Evolutionary conservation across 2,329 filamentous ascomycete species (phyloP).

Genomic region (Hypoxylon sp.): DNA sequence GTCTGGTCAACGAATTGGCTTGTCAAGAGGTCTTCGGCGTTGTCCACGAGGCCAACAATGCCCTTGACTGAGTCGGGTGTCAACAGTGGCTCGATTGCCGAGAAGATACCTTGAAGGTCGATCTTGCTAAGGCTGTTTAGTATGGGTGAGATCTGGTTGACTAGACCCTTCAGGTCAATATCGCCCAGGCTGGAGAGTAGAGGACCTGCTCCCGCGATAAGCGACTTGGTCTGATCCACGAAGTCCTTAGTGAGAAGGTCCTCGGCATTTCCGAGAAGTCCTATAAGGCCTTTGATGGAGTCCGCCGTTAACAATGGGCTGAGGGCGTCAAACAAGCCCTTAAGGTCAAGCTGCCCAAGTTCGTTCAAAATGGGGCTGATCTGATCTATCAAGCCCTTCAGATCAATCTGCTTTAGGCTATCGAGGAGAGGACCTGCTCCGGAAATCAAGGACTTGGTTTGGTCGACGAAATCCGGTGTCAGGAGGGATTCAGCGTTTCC

Average conservation of each 20-base stretch:
- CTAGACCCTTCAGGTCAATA: conserved; percentile 54
- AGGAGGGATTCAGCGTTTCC: conserved; percentile 53
- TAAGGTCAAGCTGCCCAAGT: conserved; percentile 51
- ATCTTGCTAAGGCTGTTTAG: conserved; percentile 55
- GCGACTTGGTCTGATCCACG: conserved; percentile 51
- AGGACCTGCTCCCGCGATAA: conserved; percentile 50
- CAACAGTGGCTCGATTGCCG: conserved; percentile 56
- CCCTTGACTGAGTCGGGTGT: conserved; percentile 53
- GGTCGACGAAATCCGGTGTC: conserved; percentile 48
- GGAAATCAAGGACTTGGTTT: conserved; percentile 50
- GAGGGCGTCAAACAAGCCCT: conserved; percentile 53
- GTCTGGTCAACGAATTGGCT: conserved; percentile 49
- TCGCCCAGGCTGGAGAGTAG: conserved; percentile 50
- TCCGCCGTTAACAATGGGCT: conserved; percentile 55
- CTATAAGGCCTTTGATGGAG: conserved; percentile 54
- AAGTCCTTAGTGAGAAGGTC: conserved; percentile 51
- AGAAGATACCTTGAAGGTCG: conserved; percentile 55
- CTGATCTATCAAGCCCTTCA: conserved; percentile 54
- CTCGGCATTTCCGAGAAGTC: conserved; percentile 55
- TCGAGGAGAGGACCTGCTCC: conserved; percentile 50
- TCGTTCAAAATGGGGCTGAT: conserved; percentile 52
- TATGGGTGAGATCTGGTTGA: conserved; percentile 54
- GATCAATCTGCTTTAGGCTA: conserved; percentile 53
- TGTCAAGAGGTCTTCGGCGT: conserved; percentile 51
- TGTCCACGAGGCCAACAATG: conserved; percentile 51